phyloP scores from a whole-genome alignment of 2,329 filamentous ascomycete genomes.

The Xylaria polymorpha region DNA sequence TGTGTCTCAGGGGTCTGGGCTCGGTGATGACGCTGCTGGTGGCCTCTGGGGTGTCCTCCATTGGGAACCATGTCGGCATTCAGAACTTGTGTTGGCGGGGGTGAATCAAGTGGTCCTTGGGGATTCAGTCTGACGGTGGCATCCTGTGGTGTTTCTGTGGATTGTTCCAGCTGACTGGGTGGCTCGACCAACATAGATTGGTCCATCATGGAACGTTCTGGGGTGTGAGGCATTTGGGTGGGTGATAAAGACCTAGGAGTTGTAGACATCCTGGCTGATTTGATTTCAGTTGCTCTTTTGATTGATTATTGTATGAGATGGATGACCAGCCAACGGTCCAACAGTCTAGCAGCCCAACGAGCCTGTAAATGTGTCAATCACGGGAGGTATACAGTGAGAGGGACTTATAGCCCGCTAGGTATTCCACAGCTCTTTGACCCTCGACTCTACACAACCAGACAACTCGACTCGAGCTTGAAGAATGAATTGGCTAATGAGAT shows the following conservation, averaged over 20 bases:
- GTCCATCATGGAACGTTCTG: conserved; percentile 40
- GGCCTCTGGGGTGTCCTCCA: conserved; percentile 28
- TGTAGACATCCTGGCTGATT: conserved; percentile 41
- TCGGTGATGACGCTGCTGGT: conserved; percentile 45
- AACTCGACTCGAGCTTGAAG: neutral
- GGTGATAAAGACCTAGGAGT: conserved; percentile 46
- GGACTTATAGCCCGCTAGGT: neutral
- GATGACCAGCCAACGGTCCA: neutral
- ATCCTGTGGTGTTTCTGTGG: conserved; percentile 40
- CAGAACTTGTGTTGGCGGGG: conserved; percentile 38
- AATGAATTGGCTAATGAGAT: conserved; percentile 31
- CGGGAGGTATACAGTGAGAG: neutral
- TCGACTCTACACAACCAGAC: conserved; percentile 8
- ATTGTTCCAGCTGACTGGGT: conserved; percentile 44
- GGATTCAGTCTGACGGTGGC: conserved; percentile 42
- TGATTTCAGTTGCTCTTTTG: neutral
- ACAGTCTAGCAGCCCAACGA: neutral
- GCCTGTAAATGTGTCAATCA: conserved; percentile 2
- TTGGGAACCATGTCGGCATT: conserved; percentile 37
- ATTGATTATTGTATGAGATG: conserved; percentile 12
- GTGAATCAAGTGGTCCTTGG: conserved; percentile 37
- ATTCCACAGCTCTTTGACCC: neutral
- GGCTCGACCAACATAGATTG: conserved; percentile 50
- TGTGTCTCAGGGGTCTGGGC: conserved; percentile 53
- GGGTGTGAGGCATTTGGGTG: conserved; percentile 37